Evolutionary conservation across 2,329 filamentous ascomycete genomes (phyloP).

Genomic region (Neocatenulostroma microsporum): DNA sequence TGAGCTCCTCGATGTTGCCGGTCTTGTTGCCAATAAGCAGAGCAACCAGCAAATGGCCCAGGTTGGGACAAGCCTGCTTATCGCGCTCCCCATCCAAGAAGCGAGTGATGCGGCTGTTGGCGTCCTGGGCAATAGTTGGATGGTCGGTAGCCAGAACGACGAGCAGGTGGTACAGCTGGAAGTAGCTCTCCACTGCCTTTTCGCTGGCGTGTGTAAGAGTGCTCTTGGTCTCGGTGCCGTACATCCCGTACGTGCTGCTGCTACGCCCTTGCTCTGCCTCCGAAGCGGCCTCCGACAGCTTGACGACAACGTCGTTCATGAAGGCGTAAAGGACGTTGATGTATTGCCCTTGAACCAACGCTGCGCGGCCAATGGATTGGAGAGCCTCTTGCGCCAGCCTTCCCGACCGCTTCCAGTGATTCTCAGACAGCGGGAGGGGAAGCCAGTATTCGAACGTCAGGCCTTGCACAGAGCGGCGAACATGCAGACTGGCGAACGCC

Average conservation of each 20-base stretch:
- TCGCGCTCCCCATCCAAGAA: constrained; percentile 13
- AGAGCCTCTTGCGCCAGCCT: constrained; percentile 4
- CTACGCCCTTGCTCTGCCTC: constrained; percentile 1
- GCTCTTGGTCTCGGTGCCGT: constrained; percentile 7
- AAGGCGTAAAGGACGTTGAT: constrained; percentile 17
- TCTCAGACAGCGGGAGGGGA: constrained; percentile 15
- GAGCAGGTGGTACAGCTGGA: constrained; percentile 20
- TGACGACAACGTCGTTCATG: constrained; percentile 19
- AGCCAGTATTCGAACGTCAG: constrained; percentile 15
- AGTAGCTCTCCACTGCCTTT: constrained; percentile 19
- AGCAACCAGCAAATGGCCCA: constrained; percentile 17
- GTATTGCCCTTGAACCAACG: constrained; percentile 4
- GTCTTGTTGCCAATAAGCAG: constrained; percentile 16
- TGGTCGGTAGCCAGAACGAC: constrained; percentile 15
- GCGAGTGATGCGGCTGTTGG: constrained; percentile 11
- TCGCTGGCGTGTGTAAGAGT: constrained; percentile 16
- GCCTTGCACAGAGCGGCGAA: constrained; percentile 16
- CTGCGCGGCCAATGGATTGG: constrained; percentile 5
- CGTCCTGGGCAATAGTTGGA: constrained; percentile 8
- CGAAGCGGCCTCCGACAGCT: constrained; percentile 11
- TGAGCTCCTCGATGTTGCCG: constrained; percentile 13
- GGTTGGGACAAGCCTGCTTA: constrained; percentile 15
- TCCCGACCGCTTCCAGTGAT: constrained; percentile 15
- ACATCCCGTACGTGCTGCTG: not conserved
- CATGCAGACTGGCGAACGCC: constrained; percentile 10